Conservation (phyloP, 768 basidiomycete genomes). For the Podaxis sp. region DNA sequence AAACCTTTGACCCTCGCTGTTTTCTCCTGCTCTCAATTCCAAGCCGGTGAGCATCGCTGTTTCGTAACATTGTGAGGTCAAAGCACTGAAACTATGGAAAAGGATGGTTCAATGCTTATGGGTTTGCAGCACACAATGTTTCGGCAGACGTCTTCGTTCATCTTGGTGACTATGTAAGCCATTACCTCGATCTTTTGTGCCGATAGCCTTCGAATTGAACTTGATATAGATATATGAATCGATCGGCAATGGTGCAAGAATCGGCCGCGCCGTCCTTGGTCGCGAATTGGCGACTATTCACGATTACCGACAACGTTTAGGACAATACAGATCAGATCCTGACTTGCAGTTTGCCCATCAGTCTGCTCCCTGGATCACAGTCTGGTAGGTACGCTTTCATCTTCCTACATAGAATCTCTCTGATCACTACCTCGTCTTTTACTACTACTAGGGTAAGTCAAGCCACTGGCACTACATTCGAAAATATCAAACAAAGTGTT, state of each 20-base stretch:
- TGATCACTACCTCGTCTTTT: background rate
- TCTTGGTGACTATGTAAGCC: constrained; percentile 55
- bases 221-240: constrained; percentile 47
- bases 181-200: background rate
- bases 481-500: constrained; percentile 3
- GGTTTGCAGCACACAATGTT: constrained; percentile 51
- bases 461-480: background rate
- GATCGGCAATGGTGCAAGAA: constrained; percentile 30
- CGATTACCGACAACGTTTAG: constrained; percentile 53
- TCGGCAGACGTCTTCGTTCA: constrained; percentile 54
- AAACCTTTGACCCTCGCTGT: constrained; percentile 52
- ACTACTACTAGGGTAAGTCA: background rate
- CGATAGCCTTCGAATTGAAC: background rate
- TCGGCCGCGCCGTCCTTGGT: constrained; percentile 34
- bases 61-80: background rate
- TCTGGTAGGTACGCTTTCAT: constrained; percentile 37
- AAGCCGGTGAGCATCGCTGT: constrained; percentile 34
- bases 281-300: constrained; percentile 56
- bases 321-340: constrained; percentile 53
- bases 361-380: constrained; percentile 53
- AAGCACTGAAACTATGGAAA: background rate
- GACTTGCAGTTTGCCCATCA: constrained; percentile 49
- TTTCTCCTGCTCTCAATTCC: constrained; percentile 58
- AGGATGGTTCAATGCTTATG: constrained; percentile 65
- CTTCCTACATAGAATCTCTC: background rate